Conservation (phyloP, 805 yeast species). For the Tetrapisispora pingtungensis region DNA sequence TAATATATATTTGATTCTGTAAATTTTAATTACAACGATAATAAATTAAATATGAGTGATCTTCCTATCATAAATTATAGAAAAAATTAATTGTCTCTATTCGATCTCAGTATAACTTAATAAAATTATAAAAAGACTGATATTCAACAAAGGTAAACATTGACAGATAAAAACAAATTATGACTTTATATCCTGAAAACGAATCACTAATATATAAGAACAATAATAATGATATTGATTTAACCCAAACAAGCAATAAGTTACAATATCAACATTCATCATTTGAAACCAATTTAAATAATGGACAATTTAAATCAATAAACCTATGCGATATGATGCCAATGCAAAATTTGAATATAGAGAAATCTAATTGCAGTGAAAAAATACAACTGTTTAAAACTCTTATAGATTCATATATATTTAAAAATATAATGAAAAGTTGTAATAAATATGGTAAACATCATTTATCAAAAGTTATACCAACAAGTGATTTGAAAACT, state of each 20-base stretch:
- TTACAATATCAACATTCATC: too few relatives aligned
- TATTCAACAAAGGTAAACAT: too few relatives aligned
- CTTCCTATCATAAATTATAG: too few relatives aligned
- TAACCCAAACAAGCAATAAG: too few relatives aligned
- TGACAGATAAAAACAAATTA: neutral
- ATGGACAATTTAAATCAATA: too few relatives aligned
- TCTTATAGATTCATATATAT: neutral
- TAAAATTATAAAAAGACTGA: too few relatives aligned
- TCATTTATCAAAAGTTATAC: conserved; percentile 24
- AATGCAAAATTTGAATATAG: neutral
- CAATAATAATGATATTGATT: neutral
- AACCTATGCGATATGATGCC: too few relatives aligned
- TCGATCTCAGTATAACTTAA: too few relatives aligned
- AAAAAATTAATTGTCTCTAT: too few relatives aligned
- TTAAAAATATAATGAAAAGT: neutral
- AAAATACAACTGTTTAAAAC: neutral
- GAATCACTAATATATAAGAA: neutral
- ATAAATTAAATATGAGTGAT: too few relatives aligned
- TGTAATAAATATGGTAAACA: conserved; percentile 23
- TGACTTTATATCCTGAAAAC: neutral
- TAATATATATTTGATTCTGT: too few relatives aligned
- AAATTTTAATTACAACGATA: too few relatives aligned
- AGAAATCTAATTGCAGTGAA: neutral
- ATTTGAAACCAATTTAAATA: neutral
- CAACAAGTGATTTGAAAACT: conserved; percentile 28